These are phyloP conservation scores for Pichia nanzhaoensis DNA, from an alignment of 805 yeast genomes.

Conservation along the genomic window DNA sequence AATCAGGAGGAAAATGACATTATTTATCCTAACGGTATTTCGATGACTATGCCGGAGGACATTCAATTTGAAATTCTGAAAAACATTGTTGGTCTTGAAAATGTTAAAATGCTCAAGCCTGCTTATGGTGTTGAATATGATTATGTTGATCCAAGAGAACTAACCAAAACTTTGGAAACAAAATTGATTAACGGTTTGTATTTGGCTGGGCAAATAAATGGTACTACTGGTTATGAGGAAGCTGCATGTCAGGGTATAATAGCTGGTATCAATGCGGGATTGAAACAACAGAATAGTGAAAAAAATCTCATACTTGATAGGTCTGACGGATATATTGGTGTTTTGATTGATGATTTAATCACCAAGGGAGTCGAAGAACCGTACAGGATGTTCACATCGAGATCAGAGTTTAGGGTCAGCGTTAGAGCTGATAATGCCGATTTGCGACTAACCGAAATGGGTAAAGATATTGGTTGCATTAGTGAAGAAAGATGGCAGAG, in stretches of 20 bases:
- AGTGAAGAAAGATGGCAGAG: conserved; percentile 47
- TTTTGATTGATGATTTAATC: conserved; percentile 84
- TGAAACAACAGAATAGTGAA: conserved; percentile 32
- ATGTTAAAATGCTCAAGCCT: conserved; percentile 84
- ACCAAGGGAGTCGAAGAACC: conserved; percentile 97
- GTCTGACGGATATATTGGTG: conserved; percentile 87
- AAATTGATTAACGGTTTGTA: conserved; percentile 70
- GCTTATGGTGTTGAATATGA: conserved; percentile 99
- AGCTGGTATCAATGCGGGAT: conserved; percentile 94
- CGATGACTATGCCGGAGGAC: conserved; percentile 94
- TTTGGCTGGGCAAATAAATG: conserved; percentile 96
- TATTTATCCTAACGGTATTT: conserved; percentile 95
- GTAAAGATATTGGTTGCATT: conserved; percentile 61
- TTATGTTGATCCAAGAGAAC: conserved; percentile 88
- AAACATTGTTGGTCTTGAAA: conserved; percentile 82
- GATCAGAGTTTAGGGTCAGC: conserved; percentile 88
- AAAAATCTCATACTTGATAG: conserved; percentile 50
- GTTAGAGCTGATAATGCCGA: conserved; percentile 96
- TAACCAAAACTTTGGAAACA: conserved; percentile 72
- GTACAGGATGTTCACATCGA: conserved; percentile 93
- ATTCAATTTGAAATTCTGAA: conserved; percentile 70
- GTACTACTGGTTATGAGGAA: conserved; percentile 98
- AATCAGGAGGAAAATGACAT: conserved; percentile 49
- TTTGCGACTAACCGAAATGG: conserved; percentile 65
- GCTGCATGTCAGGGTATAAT: conserved; percentile 96